Conservation (phyloP, 1,139 yeast genomes). For the Geotrichum australiense region DNA sequence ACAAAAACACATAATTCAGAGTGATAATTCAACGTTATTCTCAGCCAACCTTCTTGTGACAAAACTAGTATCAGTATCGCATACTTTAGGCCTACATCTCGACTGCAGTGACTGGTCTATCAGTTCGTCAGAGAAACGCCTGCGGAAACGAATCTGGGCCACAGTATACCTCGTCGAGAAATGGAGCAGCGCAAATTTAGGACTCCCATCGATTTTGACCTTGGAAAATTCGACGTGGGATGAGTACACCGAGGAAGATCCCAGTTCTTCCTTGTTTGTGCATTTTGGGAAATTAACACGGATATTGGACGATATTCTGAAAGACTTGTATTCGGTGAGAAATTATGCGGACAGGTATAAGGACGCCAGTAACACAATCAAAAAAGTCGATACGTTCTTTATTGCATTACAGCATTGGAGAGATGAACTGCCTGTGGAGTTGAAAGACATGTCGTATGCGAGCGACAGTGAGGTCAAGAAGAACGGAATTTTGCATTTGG, state of each 20-base stretch:
- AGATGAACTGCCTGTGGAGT: constrained; percentile 27
- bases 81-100: constrained; percentile 34
- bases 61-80: constrained; percentile 30
- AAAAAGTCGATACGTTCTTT: constrained; percentile 24
- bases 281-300: constrained; percentile 29
- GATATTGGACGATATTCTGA: constrained; percentile 28
- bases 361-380: constrained; percentile 20
- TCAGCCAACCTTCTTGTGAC: constrained; percentile 30
- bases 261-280: constrained; percentile 31
- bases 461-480: constrained; percentile 18
- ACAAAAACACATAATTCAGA: constrained; percentile 32
- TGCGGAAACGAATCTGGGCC: constrained; percentile 34
- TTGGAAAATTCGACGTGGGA: constrained; percentile 24
- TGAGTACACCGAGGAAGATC: constrained; percentile 29
- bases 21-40: constrained; percentile 32
- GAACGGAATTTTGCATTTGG: constrained; percentile 30
- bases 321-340: constrained; percentile 27
- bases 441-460: constrained; percentile 27
- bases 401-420: constrained; percentile 28
- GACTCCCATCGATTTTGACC: constrained; percentile 31
- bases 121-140: constrained; percentile 27
- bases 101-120: constrained; percentile 34
- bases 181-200: constrained; percentile 33
- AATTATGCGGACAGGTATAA: constrained; percentile 23
- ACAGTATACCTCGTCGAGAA: constrained; percentile 33